Base-by-base conservation (phyloP, 106 monocot species). In the Allium fistulosum region DNA sequence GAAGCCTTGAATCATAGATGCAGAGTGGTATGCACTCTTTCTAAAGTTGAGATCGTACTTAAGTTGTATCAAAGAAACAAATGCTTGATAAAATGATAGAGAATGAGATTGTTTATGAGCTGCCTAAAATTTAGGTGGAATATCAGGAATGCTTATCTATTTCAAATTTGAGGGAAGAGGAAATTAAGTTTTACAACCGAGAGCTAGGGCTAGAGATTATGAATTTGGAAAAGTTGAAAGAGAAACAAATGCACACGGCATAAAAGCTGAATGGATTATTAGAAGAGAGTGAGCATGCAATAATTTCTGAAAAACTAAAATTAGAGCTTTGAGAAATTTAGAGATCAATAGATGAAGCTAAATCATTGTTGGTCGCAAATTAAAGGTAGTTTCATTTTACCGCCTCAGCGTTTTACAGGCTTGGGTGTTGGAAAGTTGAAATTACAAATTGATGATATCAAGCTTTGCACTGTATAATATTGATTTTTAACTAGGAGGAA, bases 141-240 rank as follows among this genome's bases (percentile, higher is more conserved):
- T 85, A 78, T 26, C 82, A 80, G 52, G 72, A 85, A 7, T 69
- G 69, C 26, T 48, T 85, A 22, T 89, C 85, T 66, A 46, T 65
- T 37, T 53, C 67, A 46, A 67, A 83, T 48, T 48, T 85, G 72
- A 85, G 73, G 66, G 69, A 70, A 64, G 85, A 70, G 12, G 85
- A 90, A 73, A 80, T 90, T 55, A 59, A 65, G 17, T 49, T 78
- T 10, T 83, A 26, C n/a, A 73, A 78, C 26, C 80, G 82, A 52
- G 51, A 46, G 15, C 46, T 82, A 28, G 27, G 70, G 15, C 26
- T 64, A 17, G 75, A 76, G 52, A 59, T 46, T 48, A 66, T 59
- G 17, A 59, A 11, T 10, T 60, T 89, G 66, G 75, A 78, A 48
- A 82, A 82, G 17, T 28, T 80, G 18, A 77, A 56, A 61, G 46